A percentile compares a stretch with the other conserved stretches of the same genome.
Evolutionary conservation across 1,284 basidiomycete species (phyloP).

Genomic region (Cryptococcus floricola): DNA sequence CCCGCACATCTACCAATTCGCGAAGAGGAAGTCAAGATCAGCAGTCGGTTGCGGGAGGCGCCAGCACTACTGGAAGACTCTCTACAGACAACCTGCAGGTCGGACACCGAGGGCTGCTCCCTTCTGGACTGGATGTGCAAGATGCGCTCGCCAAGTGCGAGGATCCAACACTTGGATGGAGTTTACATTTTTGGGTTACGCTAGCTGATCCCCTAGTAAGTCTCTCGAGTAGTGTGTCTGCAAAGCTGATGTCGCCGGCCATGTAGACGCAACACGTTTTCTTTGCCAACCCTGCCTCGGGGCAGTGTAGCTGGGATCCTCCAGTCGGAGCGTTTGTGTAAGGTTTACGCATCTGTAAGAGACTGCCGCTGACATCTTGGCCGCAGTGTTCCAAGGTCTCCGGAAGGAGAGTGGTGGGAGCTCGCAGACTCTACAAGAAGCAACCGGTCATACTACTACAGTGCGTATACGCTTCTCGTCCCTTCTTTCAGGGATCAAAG

Average conservation of each 20-base stretch:
- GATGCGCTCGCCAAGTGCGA: conserved; percentile 37
- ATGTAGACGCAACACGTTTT: conserved; percentile 71
- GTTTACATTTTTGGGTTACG: conserved; percentile 47
- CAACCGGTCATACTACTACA: conserved; percentile 85
- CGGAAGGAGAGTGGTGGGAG: conserved; percentile 94
- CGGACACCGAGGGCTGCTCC: conserved; percentile 17
- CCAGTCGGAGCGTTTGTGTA: conserved; percentile 81
- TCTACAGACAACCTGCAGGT: conserved; percentile 1
- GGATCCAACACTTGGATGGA: conserved; percentile 44
- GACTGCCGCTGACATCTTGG: conserved; percentile 29
- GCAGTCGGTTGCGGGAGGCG: too few relatives aligned
- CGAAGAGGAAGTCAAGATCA: too few relatives aligned
- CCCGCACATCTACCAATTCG: too few relatives aligned
- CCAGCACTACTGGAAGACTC: background rate
- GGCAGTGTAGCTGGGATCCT: conserved; percentile 83
- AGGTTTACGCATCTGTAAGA: background rate
- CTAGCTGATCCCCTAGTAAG: conserved; percentile 46
- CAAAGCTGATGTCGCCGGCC: background rate
- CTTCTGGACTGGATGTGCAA: conserved; percentile 28
- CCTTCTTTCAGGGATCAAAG: background rate
- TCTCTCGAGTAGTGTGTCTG: background rate
- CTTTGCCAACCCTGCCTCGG: conserved; percentile 79
- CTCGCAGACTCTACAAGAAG: conserved; percentile 71
- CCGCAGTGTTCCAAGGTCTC: conserved; percentile 63
- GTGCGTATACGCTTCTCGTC: conserved; percentile 38